These are phyloP conservation scores for Rhizophora mangle DNA, from an alignment of 345 rosid species.

Conservation along the genomic window DNA sequence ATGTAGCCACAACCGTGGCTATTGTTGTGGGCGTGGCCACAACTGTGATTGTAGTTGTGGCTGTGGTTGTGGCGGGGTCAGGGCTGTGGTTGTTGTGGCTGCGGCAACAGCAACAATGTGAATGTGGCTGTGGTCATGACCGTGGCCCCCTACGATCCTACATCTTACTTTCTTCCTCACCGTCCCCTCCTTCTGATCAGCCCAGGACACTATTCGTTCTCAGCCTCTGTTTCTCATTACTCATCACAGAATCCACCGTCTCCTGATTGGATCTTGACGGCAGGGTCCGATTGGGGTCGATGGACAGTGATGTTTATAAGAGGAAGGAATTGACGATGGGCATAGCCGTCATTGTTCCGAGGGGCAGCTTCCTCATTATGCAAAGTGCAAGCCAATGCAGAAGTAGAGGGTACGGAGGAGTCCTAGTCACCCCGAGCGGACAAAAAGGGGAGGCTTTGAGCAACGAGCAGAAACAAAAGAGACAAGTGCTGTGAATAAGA, in stretches of 20 bases:
- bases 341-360: conserved; percentile 23
- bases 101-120: too few relatives aligned
- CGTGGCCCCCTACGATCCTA: conserved; percentile 61
- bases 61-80: too few relatives aligned
- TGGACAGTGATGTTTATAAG: conserved; percentile 20
- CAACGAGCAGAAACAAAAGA: background rate
- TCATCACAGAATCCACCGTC: conserved; percentile 68
- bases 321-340: conserved; percentile 27
- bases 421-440: background rate
- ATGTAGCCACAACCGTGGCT: too few relatives aligned
- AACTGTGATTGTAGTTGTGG: too few relatives aligned
- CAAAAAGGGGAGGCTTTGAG: background rate
- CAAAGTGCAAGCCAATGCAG: conserved; percentile 37
- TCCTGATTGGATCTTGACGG: conserved; percentile 77
- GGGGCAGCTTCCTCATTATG: conserved; percentile 36
- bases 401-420: conserved; percentile 28
- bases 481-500: background rate
- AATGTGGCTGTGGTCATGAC: too few relatives aligned
- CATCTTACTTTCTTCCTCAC: conserved; percentile 84
- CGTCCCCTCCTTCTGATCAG: conserved; percentile 62
- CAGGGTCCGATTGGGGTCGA: conserved; percentile 33
- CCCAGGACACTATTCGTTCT: conserved; percentile 67
- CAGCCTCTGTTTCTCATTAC: conserved; percentile 55
- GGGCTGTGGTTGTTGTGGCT: too few relatives aligned
- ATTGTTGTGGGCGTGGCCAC: too few relatives aligned